These are phyloP conservation scores for Colletotrichum sp. DNA, from an alignment of 2,329 filamentous ascomycete genomes.

Conservation along the genomic window DNA sequence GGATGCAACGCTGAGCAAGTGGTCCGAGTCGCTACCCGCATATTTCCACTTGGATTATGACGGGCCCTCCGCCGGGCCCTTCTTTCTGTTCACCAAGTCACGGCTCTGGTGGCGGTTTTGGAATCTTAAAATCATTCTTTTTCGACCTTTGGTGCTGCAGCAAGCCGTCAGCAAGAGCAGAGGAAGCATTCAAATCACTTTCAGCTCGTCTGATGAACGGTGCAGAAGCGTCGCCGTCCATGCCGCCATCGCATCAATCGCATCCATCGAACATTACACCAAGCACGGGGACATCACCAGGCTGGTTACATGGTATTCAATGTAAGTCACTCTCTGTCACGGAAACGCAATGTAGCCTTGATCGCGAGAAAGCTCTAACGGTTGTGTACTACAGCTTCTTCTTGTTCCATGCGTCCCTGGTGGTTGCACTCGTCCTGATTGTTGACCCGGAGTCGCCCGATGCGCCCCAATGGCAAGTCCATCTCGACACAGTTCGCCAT, in stretches of 20 bases:
- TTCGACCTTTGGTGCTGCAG: slow-evolving; percentile 31
- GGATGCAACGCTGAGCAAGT: slow-evolving; percentile 28
- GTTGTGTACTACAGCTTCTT: slow-evolving; percentile 26
- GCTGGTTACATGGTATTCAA: slow-evolving; percentile 36
- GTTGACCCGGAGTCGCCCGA: slow-evolving; percentile 30
- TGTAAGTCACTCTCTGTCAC: slow-evolving; percentile 23
- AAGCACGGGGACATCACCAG: slow-evolving; percentile 23
- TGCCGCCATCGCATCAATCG: slow-evolving; percentile 31
- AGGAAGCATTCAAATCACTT: neutral
- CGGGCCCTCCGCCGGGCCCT: slow-evolving; percentile 19
- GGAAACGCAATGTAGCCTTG: neutral
- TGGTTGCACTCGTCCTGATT: slow-evolving; percentile 31
- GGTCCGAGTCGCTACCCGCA: slow-evolving; percentile 29
- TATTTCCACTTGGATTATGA: slow-evolving; percentile 28
- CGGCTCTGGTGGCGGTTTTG: slow-evolving; percentile 37
- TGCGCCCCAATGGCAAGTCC: slow-evolving; percentile 28
- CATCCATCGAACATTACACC: slow-evolving; percentile 29
- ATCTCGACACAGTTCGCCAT: slow-evolving; percentile 30
- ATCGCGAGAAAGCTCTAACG: neutral
- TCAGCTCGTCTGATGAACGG: slow-evolving; percentile 24
- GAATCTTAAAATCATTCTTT: slow-evolving; percentile 36
- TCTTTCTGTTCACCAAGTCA: slow-evolving; percentile 29
- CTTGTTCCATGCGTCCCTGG: slow-evolving; percentile 35
- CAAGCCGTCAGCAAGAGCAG: slow-evolving; percentile 26
- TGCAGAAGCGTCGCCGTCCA: slow-evolving; percentile 28